Base-by-base conservation (phyloP, 208 protist genomes). In the Trypanosoma caninum region DNA sequence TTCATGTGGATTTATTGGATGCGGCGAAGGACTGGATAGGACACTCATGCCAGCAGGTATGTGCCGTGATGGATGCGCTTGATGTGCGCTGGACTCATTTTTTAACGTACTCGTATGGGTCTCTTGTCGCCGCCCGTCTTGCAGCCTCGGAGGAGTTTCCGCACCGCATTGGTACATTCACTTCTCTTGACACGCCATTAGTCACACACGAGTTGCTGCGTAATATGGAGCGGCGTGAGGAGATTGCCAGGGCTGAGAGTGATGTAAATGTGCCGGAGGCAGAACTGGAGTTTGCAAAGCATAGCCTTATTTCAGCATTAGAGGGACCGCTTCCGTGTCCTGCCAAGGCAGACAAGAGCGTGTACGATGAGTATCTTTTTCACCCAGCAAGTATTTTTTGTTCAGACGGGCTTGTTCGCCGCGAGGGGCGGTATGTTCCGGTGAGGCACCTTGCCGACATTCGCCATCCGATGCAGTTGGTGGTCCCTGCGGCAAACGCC, bases 1-100 rank as follows among this genome's bases (percentile, higher is more conserved):
- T 94, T 37, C 65, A 54, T 1, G 73, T 79, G 23, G 22, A 69
- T 7, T 44, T 16, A 22, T 14, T 33, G 22, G 10, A 38, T 67
- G 23, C 27, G 25, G 48, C 38, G 20, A 28, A 35, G n/a, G 66
- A 79, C 35, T 40, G 77, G n/a, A 62, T 95, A 59, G 69, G 56
- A 42, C 44, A 80, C 40, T 84, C 73, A 6, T 87, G 80, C 67
- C 75, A 68, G 33, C 76, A 81, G 30, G 77, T 95, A 8, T 73
- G 61, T 60, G 83, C 80, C 2, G 84, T 91, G 33, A 64, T 95
- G 55, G 85, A 92, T 63, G 83, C 67, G n/a, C 60, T 95, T 31
- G 78, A 86, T 51, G 74, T 95, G 47, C 82, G 72, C 28, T 92
- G 89, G 84, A 83, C 76, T 16, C 80, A 92, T 60, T 72, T 91